Conservation (phyloP, 768 basidiomycete genomes). For the Auricularia auricula-judae region DNA sequence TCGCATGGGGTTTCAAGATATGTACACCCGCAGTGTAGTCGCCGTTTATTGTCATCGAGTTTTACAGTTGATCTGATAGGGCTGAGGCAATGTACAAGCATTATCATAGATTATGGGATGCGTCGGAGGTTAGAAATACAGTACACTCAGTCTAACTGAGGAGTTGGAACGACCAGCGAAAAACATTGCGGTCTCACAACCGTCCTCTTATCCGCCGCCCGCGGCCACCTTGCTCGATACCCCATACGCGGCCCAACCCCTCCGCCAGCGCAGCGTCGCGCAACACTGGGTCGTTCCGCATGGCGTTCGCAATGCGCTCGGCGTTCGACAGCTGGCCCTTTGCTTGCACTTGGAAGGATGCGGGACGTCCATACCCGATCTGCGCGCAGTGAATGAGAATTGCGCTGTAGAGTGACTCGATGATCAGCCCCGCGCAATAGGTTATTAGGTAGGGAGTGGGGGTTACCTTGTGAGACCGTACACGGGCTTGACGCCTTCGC, state of each 20-base stretch:
- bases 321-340: slow-evolving; percentile 29
- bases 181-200: too few relatives aligned
- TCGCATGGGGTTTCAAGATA: too few relatives aligned
- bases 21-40: too few relatives aligned
- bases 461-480: slow-evolving; percentile 81
- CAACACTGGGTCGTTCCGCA: neutral
- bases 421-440: neutral
- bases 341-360: slow-evolving; percentile 35
- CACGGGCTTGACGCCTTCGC: slow-evolving; percentile 77
- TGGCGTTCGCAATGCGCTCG: slow-evolving; percentile 33
- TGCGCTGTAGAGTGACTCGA: slow-evolving; percentile 21
- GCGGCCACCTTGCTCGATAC: neutral
- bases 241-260: neutral
- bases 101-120: too few relatives aligned
- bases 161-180: too few relatives aligned
- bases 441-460: neutral
- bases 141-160: too few relatives aligned
- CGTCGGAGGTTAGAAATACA: too few relatives aligned
- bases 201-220: neutral
- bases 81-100: too few relatives aligned
- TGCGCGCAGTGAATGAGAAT: slow-evolving; percentile 41
- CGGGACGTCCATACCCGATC: slow-evolving; percentile 35
- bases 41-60: too few relatives aligned
- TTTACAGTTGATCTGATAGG: too few relatives aligned
- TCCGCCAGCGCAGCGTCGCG: neutral